phyloP scores from a whole-genome alignment of 2,329 filamentous ascomycete genomes.

The Cryoendolithus antarcticus region DNA sequence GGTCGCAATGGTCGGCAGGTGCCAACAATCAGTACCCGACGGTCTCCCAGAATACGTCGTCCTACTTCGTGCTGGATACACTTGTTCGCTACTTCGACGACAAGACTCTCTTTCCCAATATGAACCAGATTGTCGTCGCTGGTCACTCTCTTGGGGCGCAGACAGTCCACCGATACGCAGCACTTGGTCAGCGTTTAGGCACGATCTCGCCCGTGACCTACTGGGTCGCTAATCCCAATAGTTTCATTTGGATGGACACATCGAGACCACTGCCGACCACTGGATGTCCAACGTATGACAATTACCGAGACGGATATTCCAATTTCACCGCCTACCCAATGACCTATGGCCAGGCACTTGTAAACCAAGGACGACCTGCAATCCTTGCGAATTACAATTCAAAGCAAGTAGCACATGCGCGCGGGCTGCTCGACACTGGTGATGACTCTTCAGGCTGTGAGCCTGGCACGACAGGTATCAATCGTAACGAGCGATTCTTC shows the following conservation, averaged over 20 bases:
- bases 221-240: conserved; percentile 26
- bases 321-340: conserved; percentile 22
- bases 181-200: conserved; percentile 17
- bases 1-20: conserved; percentile 24
- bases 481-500: conserved; percentile 29
- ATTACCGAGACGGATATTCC: conserved; percentile 24
- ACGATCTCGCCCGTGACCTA: conserved; percentile 18
- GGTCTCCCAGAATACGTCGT: conserved; percentile 16
- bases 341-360: conserved; percentile 20
- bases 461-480: conserved; percentile 20
- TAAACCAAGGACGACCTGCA: conserved; percentile 16
- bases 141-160: conserved; percentile 26
- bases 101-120: conserved; percentile 20
- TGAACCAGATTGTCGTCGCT: conserved; percentile 26
- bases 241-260: conserved; percentile 22
- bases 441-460: conserved; percentile 23
- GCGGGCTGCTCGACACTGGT: conserved; percentile 23
- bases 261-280: conserved; percentile 19
- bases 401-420: conserved; percentile 23
- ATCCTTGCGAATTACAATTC: conserved; percentile 24
- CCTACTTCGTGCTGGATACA: conserved; percentile 24
- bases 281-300: conserved; percentile 21
- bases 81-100: conserved; percentile 25
- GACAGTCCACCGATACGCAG: conserved; percentile 24
- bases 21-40: conserved; percentile 24